phyloP scores from a whole-genome alignment of 768 basidiomycete genomes.

The Mycena galericulata region DNA sequence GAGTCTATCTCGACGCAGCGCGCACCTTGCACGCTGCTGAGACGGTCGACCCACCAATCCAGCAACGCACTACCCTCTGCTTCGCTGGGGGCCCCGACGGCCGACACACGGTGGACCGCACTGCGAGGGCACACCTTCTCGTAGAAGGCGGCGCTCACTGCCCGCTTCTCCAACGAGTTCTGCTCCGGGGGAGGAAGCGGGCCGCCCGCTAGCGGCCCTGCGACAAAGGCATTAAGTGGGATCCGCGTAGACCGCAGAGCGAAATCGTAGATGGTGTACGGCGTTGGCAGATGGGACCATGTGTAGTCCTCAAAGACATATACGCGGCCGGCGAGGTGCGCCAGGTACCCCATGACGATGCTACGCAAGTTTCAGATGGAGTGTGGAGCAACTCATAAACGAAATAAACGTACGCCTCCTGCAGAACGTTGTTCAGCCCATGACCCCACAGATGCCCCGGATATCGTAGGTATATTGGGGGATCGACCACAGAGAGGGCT shows the following conservation, averaged over 20 bases:
- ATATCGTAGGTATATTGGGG: constrained; percentile 58
- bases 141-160: constrained; percentile 64
- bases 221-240: constrained; percentile 70
- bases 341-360: constrained; percentile 64
- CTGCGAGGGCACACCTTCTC: constrained; percentile 58
- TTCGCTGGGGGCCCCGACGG: constrained; percentile 48
- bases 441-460: constrained; percentile 70
- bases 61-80: constrained; percentile 58
- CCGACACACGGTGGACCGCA: constrained; percentile 48
- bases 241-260: constrained; percentile 62
- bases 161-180: constrained; percentile 40
- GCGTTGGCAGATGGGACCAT: constrained; percentile 67
- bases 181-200: constrained; percentile 42
- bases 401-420: constrained; percentile 64
- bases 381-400: neutral
- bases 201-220: constrained; percentile 67
- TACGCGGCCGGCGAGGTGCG: constrained; percentile 60
- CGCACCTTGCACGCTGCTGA: constrained; percentile 48
- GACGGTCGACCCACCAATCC: constrained; percentile 60
- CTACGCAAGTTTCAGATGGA: constrained; percentile 39
- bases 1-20: constrained; percentile 61
- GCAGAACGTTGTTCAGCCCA: constrained; percentile 71
- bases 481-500: constrained; percentile 29
- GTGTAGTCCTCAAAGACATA: constrained; percentile 75
- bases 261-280: constrained; percentile 67